These are phyloP conservation scores for Mrakiaceae sp. DNA, from an alignment of 1,284 basidiomycete species.

Conservation along the genomic window DNA sequence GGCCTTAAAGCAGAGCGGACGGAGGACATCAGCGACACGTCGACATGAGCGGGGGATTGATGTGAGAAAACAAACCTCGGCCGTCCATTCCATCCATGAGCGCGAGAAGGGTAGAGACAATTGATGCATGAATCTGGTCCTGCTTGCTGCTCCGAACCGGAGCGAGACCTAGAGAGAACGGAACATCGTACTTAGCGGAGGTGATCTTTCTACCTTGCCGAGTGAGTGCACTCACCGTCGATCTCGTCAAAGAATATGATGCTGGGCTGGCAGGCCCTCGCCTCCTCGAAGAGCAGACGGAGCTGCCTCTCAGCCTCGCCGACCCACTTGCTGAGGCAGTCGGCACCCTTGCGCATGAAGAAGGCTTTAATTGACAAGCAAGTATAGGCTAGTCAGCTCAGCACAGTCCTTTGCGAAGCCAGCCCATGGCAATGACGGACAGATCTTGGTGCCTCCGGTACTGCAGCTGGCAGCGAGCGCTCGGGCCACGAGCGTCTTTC, in stretches of 20 bases:
- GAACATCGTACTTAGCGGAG: neutral
- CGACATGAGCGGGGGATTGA: neutral
- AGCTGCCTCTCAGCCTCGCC: conserved; percentile 97
- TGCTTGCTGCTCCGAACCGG: conserved; percentile 96
- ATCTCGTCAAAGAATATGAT: conserved; percentile 99
- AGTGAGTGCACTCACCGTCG: conserved; percentile 49
- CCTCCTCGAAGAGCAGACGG: conserved; percentile 92
- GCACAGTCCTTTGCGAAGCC: neutral
- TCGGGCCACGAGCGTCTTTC: conserved; percentile 84
- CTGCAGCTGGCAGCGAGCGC: conserved; percentile 91
- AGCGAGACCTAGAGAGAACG: conserved; percentile 49
- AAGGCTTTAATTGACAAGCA: conserved; percentile 54
- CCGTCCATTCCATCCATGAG: conserved; percentile 99
- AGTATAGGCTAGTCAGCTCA: neutral
- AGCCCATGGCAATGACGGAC: conserved; percentile 40
- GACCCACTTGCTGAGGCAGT: conserved; percentile 98
- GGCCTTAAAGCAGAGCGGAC: conserved; percentile 34
- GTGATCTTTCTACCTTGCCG: neutral
- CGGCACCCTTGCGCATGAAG: conserved; percentile 99
- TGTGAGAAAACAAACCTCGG: conserved; percentile 40
- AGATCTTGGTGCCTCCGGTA: conserved; percentile 77
- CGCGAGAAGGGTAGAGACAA: conserved; percentile 90
- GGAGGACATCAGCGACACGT: neutral
- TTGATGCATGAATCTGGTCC: conserved; percentile 96
- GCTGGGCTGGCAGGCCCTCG: conserved; percentile 78